phyloP scores from a whole-genome alignment of 495 filamentous ascomycete species.

The Pseudotulostoma volvatum region DNA sequence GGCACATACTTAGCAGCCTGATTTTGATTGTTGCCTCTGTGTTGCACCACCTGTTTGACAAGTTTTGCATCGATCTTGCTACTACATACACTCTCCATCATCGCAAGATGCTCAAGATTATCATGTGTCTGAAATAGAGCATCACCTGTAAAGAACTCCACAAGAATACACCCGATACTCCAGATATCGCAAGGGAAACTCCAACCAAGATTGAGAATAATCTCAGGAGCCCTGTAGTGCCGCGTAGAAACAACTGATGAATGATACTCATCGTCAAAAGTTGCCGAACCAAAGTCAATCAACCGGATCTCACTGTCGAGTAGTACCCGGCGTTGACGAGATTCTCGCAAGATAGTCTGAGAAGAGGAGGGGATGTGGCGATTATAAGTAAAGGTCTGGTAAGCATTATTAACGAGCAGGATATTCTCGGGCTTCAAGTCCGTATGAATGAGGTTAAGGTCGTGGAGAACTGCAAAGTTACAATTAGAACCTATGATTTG shows the following conservation, averaged over 20 bases:
- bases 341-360: constrained; percentile 53
- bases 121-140: constrained; percentile 97
- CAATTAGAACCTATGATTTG: constrained; percentile 8
- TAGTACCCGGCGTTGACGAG: constrained; percentile 71
- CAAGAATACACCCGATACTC: constrained; percentile 97
- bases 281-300: constrained; percentile 96
- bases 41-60: constrained; percentile 53
- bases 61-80: constrained; percentile 56
- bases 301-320: constrained; percentile 91
- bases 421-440: constrained; percentile 98
- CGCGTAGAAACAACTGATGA: constrained; percentile 92
- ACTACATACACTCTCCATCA: constrained; percentile 91
- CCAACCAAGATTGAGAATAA: constrained; percentile 93
- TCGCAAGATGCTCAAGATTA: constrained; percentile 94
- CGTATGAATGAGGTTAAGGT: constrained; percentile 94
- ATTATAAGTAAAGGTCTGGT: constrained; percentile 96
- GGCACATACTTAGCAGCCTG: constrained; percentile 62
- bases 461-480: constrained; percentile 61
- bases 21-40: constrained; percentile 50
- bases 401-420: constrained; percentile 71
- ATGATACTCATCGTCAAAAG: constrained; percentile 96
- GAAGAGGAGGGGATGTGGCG: constrained; percentile 87
- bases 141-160: constrained; percentile 98
- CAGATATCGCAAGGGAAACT: constrained; percentile 96
- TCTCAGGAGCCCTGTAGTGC: constrained; percentile 92